phyloP scores from a whole-genome alignment of 768 basidiomycete species.

The Termitomyces sp. region DNA sequence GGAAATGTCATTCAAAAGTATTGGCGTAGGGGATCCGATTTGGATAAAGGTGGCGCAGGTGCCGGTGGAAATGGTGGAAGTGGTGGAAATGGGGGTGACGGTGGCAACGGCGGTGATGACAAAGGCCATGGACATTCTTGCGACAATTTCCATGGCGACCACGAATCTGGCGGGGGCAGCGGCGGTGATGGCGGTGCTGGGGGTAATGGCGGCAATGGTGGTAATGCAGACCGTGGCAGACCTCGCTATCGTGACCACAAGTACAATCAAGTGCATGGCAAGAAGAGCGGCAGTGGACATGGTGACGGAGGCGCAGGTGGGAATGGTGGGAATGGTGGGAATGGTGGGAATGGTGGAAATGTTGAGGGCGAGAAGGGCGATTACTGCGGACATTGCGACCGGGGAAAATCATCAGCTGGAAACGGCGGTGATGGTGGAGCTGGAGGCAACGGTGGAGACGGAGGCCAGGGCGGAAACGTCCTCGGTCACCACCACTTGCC shows the following conservation, averaged over 20 bases:
- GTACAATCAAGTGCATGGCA: neutral
- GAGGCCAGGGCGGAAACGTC: constrained; percentile 1
- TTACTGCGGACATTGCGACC: neutral
- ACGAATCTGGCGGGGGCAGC: neutral
- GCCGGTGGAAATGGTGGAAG: neutral
- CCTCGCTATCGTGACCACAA: neutral
- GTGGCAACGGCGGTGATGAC: constrained; percentile 5
- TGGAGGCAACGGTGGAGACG: constrained; percentile 6
- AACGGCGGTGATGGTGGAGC: constrained; percentile 6
- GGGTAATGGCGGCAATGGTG: constrained; percentile 2
- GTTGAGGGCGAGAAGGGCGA: neutral
- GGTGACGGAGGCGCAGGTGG: constrained; percentile 5
- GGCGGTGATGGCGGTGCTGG: neutral
- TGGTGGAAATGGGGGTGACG: constrained; percentile 6
- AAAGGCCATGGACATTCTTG: neutral
- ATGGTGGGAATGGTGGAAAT: constrained; percentile 4
- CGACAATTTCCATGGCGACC: neutral
- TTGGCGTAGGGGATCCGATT: neutral
- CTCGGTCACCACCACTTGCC: neutral
- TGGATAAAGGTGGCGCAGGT: neutral
- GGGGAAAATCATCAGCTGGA: neutral
- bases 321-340: neutral
- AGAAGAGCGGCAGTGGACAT: constrained; percentile 1
- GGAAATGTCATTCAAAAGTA: constrained; percentile 1
- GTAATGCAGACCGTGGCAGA: neutral